Base-by-base conservation (phyloP, 805 yeast genomes). In the Lachancea quebecensis region DNA sequence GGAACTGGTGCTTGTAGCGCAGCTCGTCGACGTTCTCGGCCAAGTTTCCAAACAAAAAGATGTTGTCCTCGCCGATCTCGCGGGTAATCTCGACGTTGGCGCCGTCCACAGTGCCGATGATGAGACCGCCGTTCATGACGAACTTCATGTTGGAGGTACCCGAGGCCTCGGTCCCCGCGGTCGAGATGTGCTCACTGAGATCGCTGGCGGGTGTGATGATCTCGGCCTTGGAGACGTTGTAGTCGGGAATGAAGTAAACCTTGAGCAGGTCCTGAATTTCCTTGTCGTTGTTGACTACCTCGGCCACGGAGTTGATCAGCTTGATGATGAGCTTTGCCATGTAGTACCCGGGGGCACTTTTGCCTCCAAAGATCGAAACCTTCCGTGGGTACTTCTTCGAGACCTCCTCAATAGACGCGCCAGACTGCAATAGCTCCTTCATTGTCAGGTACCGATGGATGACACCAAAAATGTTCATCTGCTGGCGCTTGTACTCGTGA, bases 141-240 rank as follows among this genome's bases (percentile, higher is more conserved):
- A 89, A 89, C 70, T 89, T 89, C 97, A 89, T 89, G 71, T 89
- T 89, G 31, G 95, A 85, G 30, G 97, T 89, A 61, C 97, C 97
- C 0, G 95, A 84, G 17, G 96, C 97, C 65, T 89, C 97, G 27
- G 97, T 89, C 56, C 97, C 97, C 8, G 97, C 97, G 36, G 97
- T 89, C 11, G 96, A 89, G 54, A 89, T 89, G 69, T 89, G 97
- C 69, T 89, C 93, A 39, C 93, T 83, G 57, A 89, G 72, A 64
- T 89, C 97, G 38, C 91, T 81, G 16, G 91, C 96, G 21, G 96
- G 96, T 53, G 80, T 75, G 58, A 89, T 86, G 47, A 88, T 77
- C 69, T 90, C 96, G 1, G 96, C 96, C 66, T 89, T 90, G 31
- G 95, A 85, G 34, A 90, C 97, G 57, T 89, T 89, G 69, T 89